Evolutionary conservation across 2,329 filamentous ascomycete genomes (phyloP).

Genomic region (Penicillium sp.): DNA sequence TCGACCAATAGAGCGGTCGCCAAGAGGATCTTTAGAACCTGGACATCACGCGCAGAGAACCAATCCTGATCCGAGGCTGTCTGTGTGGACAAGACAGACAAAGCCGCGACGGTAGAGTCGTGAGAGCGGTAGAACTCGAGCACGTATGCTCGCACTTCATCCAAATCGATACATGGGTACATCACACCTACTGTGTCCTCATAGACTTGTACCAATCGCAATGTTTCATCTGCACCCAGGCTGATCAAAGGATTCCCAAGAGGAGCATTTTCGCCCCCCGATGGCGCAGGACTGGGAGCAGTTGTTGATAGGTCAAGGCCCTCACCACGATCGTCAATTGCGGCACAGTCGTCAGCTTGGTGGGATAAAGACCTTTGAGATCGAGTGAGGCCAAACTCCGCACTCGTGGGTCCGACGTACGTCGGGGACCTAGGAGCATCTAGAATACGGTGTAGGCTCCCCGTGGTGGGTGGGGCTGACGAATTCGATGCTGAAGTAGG

Average conservation of each 20-base stretch:
- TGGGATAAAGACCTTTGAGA: constrained; percentile 4
- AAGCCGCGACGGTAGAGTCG: not conserved
- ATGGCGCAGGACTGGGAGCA: constrained; percentile 17
- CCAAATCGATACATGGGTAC: constrained; percentile 73
- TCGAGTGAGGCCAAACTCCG: constrained; percentile 28
- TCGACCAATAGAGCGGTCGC: constrained; percentile 67
- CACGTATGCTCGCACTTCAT: constrained; percentile 50
- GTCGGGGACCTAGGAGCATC: constrained; percentile 28
- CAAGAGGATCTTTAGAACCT: constrained; percentile 70
- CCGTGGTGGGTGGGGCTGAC: constrained; percentile 9
- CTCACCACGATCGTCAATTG: constrained; percentile 13
- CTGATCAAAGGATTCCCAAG: constrained; percentile 64
- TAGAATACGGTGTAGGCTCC: constrained; percentile 23
- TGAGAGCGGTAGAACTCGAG: constrained; percentile 19
- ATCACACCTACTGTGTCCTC: constrained; percentile 82
- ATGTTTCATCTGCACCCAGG: constrained; percentile 64
- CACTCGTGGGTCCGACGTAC: constrained; percentile 31
- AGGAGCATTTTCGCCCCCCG: constrained; percentile 24
- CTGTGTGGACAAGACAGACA: not conserved
- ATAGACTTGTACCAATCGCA: constrained; percentile 66
- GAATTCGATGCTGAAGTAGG: constrained; percentile 7
- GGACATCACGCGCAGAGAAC: constrained; percentile 44
- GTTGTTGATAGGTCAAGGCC: constrained; percentile 16
- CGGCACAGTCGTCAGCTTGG: not conserved
- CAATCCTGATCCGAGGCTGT: constrained; percentile 24